phyloP scores from a whole-genome alignment of 148 eudicot species.

The Fallopia convolvulus region DNA sequence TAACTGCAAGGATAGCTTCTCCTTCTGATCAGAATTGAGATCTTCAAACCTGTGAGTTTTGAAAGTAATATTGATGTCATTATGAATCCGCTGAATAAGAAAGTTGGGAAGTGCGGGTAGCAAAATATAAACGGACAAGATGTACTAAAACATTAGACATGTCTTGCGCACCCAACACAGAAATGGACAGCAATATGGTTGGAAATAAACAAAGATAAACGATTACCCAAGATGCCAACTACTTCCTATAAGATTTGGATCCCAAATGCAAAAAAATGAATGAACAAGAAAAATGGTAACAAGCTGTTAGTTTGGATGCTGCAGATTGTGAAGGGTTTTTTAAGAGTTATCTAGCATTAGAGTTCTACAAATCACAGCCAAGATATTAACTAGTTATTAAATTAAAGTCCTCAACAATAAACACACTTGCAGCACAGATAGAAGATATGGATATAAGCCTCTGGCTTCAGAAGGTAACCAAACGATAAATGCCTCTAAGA shows the following conservation, averaged over 20 bases:
- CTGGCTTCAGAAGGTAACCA: neutral
- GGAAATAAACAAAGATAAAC: neutral
- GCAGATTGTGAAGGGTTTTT: neutral
- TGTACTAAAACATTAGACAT: neutral
- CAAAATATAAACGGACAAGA: neutral
- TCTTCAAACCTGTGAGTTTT: slow-evolving; percentile 43
- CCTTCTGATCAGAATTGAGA: slow-evolving; percentile 32
- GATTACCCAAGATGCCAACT: neutral
- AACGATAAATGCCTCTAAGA: neutral
- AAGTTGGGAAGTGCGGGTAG: neutral
- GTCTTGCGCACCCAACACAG: neutral
- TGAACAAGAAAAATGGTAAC: neutral
- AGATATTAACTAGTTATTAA: neutral
- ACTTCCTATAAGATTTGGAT: neutral
- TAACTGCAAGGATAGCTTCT: slow-evolving; percentile 36
- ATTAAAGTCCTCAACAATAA: neutral
- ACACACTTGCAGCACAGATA: neutral
- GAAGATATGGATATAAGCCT: neutral
- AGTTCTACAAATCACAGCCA: neutral
- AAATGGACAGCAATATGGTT: neutral
- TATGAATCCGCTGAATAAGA: neutral
- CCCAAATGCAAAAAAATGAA: neutral
- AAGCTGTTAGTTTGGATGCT: neutral
- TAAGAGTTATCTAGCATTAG: neutral
- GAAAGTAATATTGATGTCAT: neutral